Base-by-base conservation (phyloP, 2,329 filamentous ascomycete species). In the Pseudopithomyces chartarum region DNA sequence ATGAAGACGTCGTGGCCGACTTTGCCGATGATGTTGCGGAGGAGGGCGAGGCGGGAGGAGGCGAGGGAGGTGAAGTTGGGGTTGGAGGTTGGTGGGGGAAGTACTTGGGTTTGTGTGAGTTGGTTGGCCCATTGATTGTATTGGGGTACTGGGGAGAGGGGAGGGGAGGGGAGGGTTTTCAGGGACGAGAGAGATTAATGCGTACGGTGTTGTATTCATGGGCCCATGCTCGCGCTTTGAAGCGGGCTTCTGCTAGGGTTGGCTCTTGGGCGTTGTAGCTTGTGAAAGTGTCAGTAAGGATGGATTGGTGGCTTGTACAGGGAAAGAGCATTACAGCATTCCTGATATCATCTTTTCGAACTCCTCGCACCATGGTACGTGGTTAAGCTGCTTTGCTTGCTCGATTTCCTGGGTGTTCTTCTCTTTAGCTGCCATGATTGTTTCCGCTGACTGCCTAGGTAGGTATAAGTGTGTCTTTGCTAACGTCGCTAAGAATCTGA, bases 281-380 rank as follows among this genome's bases (percentile, higher is more conserved):
- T 23, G 19, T 5, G 15, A 2, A 13, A 11, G 19, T 3, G 20
- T 48, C 11, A 48, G 33, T 23, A 23, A 23, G 19, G 2, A 10
- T 11, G 12, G 8, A 15, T n/a, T n/a, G n/a, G n/a, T n/a, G n/a
- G n/a, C n/a, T n/a, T n/a, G 11, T 38, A 10, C 2, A 26, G 12
- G 6, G 19, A n/a, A n/a, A n/a, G n/a, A n/a, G n/a, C n/a, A 6
- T 62, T 69, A 85, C 84, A 87, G 76, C 77, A 87, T 84, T 26
- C 85, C 85, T 0, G 84, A 87, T 46, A 88, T 84, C 84, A 88
- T 87, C 65, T 83, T 84, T 65, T 87, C 84, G 52, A 87, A 88
- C 57, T 87, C 82, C 7, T 87, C 85, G 56, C 83, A 82, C 78
- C 81, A 84, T 0, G 84, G 84, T 1, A 82, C 76, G 58, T 85